Percentiles rank a stretch among this genome's conserved stretches.
These are phyloP conservation scores for Mimosa pudica DNA, from an alignment of 306 rosid species.

Conservation along the genomic window DNA sequence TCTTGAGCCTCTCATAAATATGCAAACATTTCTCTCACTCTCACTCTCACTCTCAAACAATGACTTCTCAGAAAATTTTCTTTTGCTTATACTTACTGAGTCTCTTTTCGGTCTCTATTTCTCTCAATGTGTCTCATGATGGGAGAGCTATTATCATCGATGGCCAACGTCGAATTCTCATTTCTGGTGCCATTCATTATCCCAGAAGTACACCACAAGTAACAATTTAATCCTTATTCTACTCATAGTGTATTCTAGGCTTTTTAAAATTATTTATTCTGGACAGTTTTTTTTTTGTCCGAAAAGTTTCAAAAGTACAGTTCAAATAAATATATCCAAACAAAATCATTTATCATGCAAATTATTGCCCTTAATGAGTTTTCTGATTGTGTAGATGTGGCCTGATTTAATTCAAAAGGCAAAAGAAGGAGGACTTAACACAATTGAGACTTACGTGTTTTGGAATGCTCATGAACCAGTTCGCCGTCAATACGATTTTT, in stretches of 20 bases:
- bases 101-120: background rate
- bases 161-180: slow-evolving; percentile 41
- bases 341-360: background rate
- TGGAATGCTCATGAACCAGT: slow-evolving; percentile 57
- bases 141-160: background rate
- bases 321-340: no score
- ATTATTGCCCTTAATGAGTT: no score
- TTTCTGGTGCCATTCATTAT: slow-evolving; percentile 60
- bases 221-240: background rate
- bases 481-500: slow-evolving; percentile 51
- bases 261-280: no score
- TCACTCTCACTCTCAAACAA: background rate
- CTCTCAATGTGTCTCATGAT: background rate
- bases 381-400: slow-evolving; percentile 50
- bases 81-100: background rate
- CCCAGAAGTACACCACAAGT: slow-evolving; percentile 64
- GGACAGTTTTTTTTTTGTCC: no score
- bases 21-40: background rate
- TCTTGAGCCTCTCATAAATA: background rate
- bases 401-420: slow-evolving; percentile 54
- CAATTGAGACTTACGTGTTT: slow-evolving; percentile 61
- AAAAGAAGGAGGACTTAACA: slow-evolving; percentile 57
- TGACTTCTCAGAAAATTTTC: background rate
- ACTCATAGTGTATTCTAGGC: background rate
- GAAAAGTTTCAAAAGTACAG: no score